Evolutionary conservation across 306 rosid genomes (phyloP), one percentile per base, ranked within the genome.

Genomic region (Gynostemma pentaphyllum): DNA sequence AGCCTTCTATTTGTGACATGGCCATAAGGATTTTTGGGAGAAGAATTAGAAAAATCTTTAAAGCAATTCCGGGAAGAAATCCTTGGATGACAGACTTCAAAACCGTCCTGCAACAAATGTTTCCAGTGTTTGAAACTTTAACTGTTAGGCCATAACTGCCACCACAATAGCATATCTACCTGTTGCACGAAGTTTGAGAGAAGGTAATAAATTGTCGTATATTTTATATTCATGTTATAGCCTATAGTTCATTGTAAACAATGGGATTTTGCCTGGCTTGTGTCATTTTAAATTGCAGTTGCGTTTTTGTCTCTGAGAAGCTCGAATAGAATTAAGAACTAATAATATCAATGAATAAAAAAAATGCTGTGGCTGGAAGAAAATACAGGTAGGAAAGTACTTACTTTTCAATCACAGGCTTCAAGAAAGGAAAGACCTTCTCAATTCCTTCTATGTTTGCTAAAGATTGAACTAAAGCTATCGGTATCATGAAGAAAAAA

Each of bases 401-500:
- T 72, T 77, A 91, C 97, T 68, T 80, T 52, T 85, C 74, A 62
- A 87, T 77, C 42, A 87, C 13, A 34, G 79, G 74, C 83, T 59
- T 69, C 83, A 91, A 76, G 85, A 91, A 91, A 63, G 95, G 98
- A 55, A 91, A n/a, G 73, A 68, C 79, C 79, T 83, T 83, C 82
- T 70, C 57, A 48, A 91, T 87, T 12, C 82, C 52, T 69, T 85
- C 96, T 52, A 91, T 83, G 81, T 87, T 91, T 70, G 97, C 97
- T 44, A 91, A 77, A 65, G 96, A 85, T 72, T 87, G 97, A 70
- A 91, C 97, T 9, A 91, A 72, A 15, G 95, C 95, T 67, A 91
- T 87, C 3, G 97, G 97, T 63, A 91, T 82, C 96, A 91, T 87
- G 19, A 80, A 91, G 80, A 68, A 91, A 79, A 87, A 87, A 53